Conservation (phyloP, 2,329 filamentous ascomycete species). For the Xylaria sp. region DNA sequence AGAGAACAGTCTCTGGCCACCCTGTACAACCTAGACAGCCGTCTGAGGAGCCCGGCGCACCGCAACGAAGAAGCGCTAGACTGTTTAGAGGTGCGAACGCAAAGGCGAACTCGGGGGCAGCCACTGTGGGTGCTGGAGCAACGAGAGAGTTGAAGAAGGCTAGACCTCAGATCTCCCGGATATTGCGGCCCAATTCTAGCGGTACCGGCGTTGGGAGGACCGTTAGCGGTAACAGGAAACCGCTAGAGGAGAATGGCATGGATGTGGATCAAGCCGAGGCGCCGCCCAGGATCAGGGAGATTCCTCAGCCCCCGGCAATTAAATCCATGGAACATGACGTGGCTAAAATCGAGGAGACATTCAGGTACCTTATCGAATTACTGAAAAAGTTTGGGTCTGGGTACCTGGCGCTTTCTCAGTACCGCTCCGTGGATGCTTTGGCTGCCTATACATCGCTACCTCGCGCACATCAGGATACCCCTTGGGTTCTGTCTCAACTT, state of each 20-base stretch:
- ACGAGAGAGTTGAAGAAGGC: constrained; percentile 85
- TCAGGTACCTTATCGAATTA: constrained; percentile 81
- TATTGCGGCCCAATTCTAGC: constrained; percentile 73
- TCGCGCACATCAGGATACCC: constrained; percentile 82
- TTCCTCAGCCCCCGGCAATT: constrained; percentile 51
- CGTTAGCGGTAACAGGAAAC: constrained; percentile 90
- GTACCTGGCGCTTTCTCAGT: constrained; percentile 82
- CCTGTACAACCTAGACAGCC: constrained; percentile 66
- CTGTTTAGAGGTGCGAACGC: constrained; percentile 75
- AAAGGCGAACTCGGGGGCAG: constrained; percentile 69
- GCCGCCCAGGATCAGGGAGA: constrained; percentile 59
- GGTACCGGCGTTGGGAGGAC: constrained; percentile 82
- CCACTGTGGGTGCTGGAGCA: constrained; percentile 68
- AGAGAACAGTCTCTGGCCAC: constrained; percentile 92
- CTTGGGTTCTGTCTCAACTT: constrained; percentile 92
- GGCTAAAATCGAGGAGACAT: constrained; percentile 76
- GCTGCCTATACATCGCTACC: constrained; percentile 78
- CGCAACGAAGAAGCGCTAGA: constrained; percentile 77
- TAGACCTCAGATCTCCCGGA: constrained; percentile 75
- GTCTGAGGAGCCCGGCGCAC: constrained; percentile 69
- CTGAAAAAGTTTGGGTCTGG: constrained; percentile 84
- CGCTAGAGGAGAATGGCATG: constrained; percentile 71
- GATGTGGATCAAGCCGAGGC: constrained; percentile 76
- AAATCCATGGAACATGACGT: constrained; percentile 64
- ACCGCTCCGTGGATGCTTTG: constrained; percentile 81